Conservation (phyloP, 2,329 filamentous ascomycete species). For the Blumeria graminis region DNA sequence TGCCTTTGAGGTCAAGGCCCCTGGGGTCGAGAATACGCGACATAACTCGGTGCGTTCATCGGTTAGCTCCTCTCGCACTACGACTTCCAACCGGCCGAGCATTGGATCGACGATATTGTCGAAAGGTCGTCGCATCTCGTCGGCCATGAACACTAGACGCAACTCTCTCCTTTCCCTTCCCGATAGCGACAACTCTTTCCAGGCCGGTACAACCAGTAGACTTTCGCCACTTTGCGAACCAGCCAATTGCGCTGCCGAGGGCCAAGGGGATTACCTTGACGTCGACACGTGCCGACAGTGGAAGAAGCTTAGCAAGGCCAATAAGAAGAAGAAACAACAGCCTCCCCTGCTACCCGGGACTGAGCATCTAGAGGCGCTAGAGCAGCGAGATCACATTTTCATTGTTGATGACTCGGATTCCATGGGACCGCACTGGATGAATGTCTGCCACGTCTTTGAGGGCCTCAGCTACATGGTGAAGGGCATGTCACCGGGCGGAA, state of each 20-base stretch:
- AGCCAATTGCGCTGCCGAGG: neutral
- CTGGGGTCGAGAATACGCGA: neutral
- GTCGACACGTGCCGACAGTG: slow-evolving; percentile 9
- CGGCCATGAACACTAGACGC: neutral
- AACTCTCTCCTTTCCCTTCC: neutral
- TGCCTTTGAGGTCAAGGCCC: neutral
- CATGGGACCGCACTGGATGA: slow-evolving; percentile 10
- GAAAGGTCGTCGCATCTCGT: neutral
- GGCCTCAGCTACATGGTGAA: slow-evolving; percentile 13
- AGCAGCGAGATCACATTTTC: slow-evolving; percentile 14
- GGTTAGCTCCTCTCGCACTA: neutral
- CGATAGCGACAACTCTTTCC: neutral
- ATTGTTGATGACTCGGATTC: slow-evolving; percentile 13
- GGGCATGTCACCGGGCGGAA: slow-evolving; percentile 9
- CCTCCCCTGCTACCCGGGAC: slow-evolving; percentile 7
- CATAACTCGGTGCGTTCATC: neutral
- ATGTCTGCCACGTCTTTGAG: slow-evolving; percentile 10
- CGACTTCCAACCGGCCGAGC: neutral
- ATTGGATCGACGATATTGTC: neutral
- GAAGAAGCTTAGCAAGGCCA: slow-evolving; percentile 9
- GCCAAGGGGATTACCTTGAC: slow-evolving; percentile 5
- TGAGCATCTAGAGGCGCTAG: slow-evolving; percentile 6
- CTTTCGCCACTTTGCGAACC: neutral
- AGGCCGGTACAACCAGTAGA: neutral
- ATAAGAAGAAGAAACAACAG: slow-evolving; percentile 7